Evolutionary conservation across 169 alveolate genomes (phyloP).

Genomic region (Plasmodium knowlesi): DNA sequence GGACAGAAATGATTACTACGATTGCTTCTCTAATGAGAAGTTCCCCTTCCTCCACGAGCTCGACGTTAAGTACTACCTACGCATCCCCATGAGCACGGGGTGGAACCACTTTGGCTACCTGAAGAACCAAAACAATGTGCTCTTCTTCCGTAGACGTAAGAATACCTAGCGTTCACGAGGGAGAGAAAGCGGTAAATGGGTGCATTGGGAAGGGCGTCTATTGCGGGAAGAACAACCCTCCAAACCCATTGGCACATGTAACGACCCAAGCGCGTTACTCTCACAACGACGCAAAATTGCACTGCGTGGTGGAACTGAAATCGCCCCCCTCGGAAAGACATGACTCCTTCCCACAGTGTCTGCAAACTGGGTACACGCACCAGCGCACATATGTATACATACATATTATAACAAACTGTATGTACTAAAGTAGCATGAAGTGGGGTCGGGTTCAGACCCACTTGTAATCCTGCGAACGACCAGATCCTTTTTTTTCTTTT

Average conservation of each 20-base stretch:
- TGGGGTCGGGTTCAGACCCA: neutral
- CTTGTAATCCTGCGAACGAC: neutral
- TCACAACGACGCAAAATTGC: neutral
- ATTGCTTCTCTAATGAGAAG: slow-evolving; percentile 27
- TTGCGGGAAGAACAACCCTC: neutral
- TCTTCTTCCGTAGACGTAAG: slow-evolving; percentile 56
- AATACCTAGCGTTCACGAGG: neutral
- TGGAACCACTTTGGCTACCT: slow-evolving; percentile 70
- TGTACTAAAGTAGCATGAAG: neutral
- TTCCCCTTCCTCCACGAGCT: slow-evolving; percentile 52
- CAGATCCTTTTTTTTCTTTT: no score
- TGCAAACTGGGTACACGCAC: neutral
- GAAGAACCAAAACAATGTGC: slow-evolving; percentile 67
- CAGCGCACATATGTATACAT: neutral
- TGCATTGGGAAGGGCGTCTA: no score
- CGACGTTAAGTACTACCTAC: slow-evolving; percentile 64
- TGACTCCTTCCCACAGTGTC: neutral
- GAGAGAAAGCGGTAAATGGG: neutral
- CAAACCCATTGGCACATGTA: neutral
- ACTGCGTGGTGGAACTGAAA: neutral
- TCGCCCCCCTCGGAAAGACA: neutral
- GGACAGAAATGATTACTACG: slow-evolving; percentile 30
- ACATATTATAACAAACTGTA: neutral
- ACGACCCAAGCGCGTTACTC: neutral
- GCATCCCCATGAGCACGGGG: slow-evolving; percentile 72